A percentile compares a stretch with the other conserved stretches of the same genome.
These are phyloP conservation scores for Hanseniaspora mollemarum DNA, from an alignment of 805 yeast species.

Conservation along the genomic window DNA sequence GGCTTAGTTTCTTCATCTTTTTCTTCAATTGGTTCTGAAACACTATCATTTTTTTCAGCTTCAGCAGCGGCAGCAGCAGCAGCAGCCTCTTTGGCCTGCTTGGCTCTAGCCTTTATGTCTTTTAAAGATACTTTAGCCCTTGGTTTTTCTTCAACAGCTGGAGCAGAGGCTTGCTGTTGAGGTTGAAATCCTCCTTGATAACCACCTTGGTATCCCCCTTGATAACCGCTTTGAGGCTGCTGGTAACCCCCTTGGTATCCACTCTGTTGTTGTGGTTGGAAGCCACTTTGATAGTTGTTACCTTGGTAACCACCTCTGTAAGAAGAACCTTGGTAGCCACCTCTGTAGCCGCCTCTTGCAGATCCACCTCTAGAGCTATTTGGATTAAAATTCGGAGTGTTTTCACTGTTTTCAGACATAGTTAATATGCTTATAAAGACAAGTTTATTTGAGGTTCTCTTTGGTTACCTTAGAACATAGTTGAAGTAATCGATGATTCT, in stretches of 20 bases:
- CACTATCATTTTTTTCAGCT: constrained; percentile 20
- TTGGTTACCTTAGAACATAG: no score
- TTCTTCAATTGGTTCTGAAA: constrained; percentile 17
- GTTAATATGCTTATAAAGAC: not conserved
- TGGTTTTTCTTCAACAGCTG: constrained; percentile 28
- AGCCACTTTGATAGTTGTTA: constrained; percentile 20
- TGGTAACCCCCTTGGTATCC: constrained; percentile 20
- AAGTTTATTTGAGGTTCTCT: not conserved
- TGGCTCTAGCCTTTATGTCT: constrained; percentile 38
- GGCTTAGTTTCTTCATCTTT: constrained; percentile 20
- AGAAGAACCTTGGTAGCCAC: constrained; percentile 21
- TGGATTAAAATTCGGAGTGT: constrained; percentile 19
- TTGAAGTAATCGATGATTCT: no score
- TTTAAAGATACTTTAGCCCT: constrained; percentile 25
- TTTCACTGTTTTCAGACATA: constrained; percentile 18
- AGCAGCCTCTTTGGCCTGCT: constrained; percentile 49
- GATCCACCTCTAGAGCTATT: constrained; percentile 17
- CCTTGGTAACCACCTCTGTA: constrained; percentile 21
- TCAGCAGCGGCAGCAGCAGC: constrained; percentile 30
- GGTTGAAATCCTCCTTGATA: constrained; percentile 35
- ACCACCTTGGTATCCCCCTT: constrained; percentile 16
- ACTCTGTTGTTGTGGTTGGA: constrained; percentile 27
- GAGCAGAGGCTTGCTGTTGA: constrained; percentile 54
- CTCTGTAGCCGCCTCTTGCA: constrained; percentile 23
- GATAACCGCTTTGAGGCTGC: constrained; percentile 18